Evolutionary conservation across 208 protist genomes (phyloP).

Genomic region (Leishmania amazonensis): DNA sequence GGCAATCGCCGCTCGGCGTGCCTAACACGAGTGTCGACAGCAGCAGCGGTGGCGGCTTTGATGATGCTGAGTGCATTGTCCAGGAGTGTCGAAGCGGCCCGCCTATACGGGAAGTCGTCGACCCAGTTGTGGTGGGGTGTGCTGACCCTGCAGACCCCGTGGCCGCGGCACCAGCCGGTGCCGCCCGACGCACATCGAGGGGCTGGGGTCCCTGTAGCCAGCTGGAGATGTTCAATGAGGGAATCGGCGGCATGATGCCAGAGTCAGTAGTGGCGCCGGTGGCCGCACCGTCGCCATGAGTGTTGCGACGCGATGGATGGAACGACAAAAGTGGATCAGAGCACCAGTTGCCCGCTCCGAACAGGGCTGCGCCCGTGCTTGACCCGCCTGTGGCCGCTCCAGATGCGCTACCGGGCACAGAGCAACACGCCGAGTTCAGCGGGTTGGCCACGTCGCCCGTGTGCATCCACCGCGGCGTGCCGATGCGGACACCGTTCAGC

Average conservation of each 20-base stretch:
- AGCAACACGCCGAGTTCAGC: slow-evolving; percentile 18
- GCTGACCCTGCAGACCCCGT: neutral
- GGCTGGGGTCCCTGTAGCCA: slow-evolving; percentile 35
- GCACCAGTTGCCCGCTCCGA: slow-evolving; percentile 4
- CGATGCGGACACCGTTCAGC: slow-evolving; percentile 29
- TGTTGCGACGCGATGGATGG: slow-evolving; percentile 2
- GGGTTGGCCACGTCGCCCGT: slow-evolving; percentile 12
- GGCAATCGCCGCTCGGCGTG: neutral
- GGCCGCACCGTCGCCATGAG: neutral
- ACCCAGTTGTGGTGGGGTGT: neutral
- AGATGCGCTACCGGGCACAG: neutral
- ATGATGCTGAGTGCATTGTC: neutral
- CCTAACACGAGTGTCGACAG: slow-evolving; percentile 13
- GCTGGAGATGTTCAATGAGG: slow-evolving; percentile 16
- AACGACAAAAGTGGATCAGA: slow-evolving; percentile 16
- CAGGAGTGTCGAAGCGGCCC: neutral
- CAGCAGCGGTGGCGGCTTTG: neutral
- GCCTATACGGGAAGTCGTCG: slow-evolving; percentile 9
- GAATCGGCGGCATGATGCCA: neutral
- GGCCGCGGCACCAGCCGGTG: neutral
- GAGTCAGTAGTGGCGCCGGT: neutral
- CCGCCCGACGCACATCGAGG: slow-evolving; percentile 23
- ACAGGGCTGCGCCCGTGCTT: neutral
- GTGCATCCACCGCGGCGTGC: slow-evolving; percentile 33
- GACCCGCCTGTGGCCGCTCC: neutral